Base-by-base conservation (phyloP, 169 alveolate genomes). In the Babesia divergens region DNA sequence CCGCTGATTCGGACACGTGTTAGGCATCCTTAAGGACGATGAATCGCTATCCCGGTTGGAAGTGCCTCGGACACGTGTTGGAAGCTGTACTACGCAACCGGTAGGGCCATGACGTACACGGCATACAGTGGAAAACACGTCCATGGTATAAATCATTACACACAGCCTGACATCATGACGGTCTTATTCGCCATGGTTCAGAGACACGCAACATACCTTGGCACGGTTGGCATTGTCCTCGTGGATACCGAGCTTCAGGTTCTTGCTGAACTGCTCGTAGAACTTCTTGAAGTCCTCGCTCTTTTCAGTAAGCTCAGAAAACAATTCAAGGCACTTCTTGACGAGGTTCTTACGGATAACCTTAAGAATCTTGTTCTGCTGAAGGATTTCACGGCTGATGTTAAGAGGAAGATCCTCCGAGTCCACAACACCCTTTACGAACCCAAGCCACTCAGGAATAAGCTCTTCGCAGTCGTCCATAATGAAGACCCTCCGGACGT, bases 381-480 rank as follows among this genome's bases (percentile, higher is more conserved):
- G 99, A 42, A 98, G 95, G 55, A 96, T 93, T 89, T 98, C 99
- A 84, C 99, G 92, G 31, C 99, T 95, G 66, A 98, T 97, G 91
- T 97, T 98, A 26, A 97, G 94, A n/a, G 99, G 99, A 37, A 98
- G 85, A 75, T 98, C 99, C 82, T 98, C 99, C 26, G 99, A 95
- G 74, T 98, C 99, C 59, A 98, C 99, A 16, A 98, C 99, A 56
- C 99, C 99, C 94, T 95, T 97, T 49, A 97, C 95, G 91, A 98
- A 97, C 82, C 96, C 93, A 24, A 98, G 95, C 98, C 98, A 98
- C 89, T 97, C 99, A 13, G 99, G 99, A 88, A 98, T 97, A 68
- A 98, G 85, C 72, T 98, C 99, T 79, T 97, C 99, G 88, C 99
- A 98, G 91, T 98, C 99, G 91, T 97, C 99, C 99, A 96, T 98